Conservation (phyloP, 2,329 filamentous ascomycete genomes). For the Colletotrichum abscissum region DNA sequence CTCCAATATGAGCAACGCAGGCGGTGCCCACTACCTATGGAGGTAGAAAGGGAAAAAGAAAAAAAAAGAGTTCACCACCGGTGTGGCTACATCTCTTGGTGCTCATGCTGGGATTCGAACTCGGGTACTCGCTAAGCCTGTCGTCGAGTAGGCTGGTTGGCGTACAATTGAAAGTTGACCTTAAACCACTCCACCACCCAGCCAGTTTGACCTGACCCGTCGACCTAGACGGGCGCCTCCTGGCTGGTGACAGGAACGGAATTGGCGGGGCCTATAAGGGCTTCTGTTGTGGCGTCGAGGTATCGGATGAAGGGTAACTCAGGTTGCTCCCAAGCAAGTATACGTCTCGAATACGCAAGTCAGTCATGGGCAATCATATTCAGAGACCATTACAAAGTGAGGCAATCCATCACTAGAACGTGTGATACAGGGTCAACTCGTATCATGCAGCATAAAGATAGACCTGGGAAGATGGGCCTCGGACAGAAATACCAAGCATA, state of each 20-base stretch:
- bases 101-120: no score
- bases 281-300: no score
- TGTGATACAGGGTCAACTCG: background rate
- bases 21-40: background rate
- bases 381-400: background rate
- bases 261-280: no score
- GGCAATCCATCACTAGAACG: background rate
- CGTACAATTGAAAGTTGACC: no score
- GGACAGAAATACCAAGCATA: background rate
- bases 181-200: no score
- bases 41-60: background rate
- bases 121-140: no score
- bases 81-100: no score
- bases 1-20: background rate
- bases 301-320: no score
- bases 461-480: background rate
- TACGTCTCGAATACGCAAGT: background rate
- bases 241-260: no score
- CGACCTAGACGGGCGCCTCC: no score
- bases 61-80: background rate
- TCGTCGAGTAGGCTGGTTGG: no score
- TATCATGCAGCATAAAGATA: background rate
- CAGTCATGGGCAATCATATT: background rate
- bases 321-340: background rate
- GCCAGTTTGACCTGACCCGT: no score